phyloP scores from a whole-genome alignment of 768 basidiomycete species.

The Podaxis sp. region DNA sequence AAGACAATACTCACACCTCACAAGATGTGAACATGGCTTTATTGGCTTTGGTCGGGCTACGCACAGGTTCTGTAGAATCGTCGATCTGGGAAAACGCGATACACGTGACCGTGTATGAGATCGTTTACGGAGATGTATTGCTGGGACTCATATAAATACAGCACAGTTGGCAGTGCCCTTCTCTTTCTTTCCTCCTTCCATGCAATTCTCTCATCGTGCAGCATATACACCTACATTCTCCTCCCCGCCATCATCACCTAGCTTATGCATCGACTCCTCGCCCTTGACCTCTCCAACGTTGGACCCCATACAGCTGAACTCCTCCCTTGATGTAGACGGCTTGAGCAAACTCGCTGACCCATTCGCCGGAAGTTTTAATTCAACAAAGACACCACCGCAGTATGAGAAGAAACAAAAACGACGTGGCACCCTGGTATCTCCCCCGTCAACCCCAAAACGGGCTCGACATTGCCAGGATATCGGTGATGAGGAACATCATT shows the following conservation, averaged over 20 bases:
- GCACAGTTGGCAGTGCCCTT: background rate
- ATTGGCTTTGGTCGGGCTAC: background rate
- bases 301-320: constrained; percentile 21
- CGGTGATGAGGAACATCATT: constrained; percentile 6
- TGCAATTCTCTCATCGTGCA: constrained; percentile 14
- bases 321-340: constrained; percentile 17
- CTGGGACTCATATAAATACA: constrained; percentile 2
- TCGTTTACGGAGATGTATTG: background rate
- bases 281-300: constrained; percentile 46
- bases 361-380: constrained; percentile 55
- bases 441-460: background rate
- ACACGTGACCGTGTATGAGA: constrained; percentile 15
- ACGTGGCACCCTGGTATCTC: constrained; percentile 1
- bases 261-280: constrained; percentile 33
- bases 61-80: background rate
- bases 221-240: constrained; percentile 20
- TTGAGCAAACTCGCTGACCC: constrained; percentile 32
- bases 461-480: constrained; percentile 4
- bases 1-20: no score
- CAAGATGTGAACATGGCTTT: no score
- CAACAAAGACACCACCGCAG: constrained; percentile 23
- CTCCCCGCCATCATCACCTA: constrained; percentile 32
- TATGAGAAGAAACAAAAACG: constrained; percentile 9
- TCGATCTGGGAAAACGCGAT: background rate
- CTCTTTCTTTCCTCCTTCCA: constrained; percentile 16